Evolutionary conservation across 768 basidiomycete species (phyloP), one percentile per base, ranked within the genome.

Genomic region (Amanita pseudoporphyria): DNA sequence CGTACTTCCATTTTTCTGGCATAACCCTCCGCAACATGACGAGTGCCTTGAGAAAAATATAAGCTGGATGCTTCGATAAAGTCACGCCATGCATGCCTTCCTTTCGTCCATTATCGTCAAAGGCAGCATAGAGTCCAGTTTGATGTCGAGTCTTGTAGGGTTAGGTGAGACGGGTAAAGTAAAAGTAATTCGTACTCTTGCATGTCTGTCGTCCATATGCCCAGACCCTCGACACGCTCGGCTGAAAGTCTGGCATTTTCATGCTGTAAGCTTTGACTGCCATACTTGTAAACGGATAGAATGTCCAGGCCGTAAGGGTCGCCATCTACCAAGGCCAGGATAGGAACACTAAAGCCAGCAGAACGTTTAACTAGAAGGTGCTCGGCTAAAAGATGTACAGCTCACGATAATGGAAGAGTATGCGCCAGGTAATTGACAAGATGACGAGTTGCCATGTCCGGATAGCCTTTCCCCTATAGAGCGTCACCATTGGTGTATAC

Each of bases 221-320:
- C 95, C 2, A 93, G 62, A 87, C 93, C 97, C 54, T 77, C 66
- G 22, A 94, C 62, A 12, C 89, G 76, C 28, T 69, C 64, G 1
- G 89, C 80, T 0, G 80, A 81, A 31, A 96, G 70, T 37, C 72
- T 81, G 13, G 65, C 70, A 24, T 75, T 76, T 62, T 97, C 89
- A 60, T 88, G 87, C 37, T 71, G 71, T 65, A 92, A 72, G 32
- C 67, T 68, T 44, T 63, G 65, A 51, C 91, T 93, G 9, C 96
- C 96, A 57, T 76, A 79, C 53, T 78, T 86, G 67, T 91, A 97
- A 7, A 88, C 85, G 0, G 87, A 85, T 10, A 93, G 75, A 53
- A 99, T 97, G 53, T 95, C 91, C 37, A 98, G 62, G 1, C 96
- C 96, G 62, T 88, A 88, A 0, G 94, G 84, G 62, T 99, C 96